Evolutionary conservation across 2,329 filamentous ascomycete species (phyloP), one percentile per base, ranked within the genome.

Genomic region (Aureobasidium zeae): DNA sequence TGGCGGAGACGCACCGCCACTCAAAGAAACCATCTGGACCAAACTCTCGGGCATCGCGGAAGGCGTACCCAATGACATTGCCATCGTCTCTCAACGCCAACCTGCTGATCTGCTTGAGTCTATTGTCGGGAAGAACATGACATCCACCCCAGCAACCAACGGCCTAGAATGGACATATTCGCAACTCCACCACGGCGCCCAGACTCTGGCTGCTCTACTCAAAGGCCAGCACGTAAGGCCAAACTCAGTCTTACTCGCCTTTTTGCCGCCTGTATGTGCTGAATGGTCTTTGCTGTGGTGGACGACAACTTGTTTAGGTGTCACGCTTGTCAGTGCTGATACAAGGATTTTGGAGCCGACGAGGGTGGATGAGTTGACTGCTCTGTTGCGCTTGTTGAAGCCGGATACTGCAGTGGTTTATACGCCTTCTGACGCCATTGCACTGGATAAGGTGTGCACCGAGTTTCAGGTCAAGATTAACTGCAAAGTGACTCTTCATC

Each of bases 251-350:
- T 19, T 41, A 2, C 28, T 41, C 4, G 28, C 25, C 10, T 31
- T 41, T 9, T 19, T 41, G 2, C 37, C 37, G 12, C 28, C 37
- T 16, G 10, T 41, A 7, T 41, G 37, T 19, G 37, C 28, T 5
- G 37, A 41, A 25, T 41, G 37, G 37, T 31, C 37, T 9, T n/a
- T 41, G 37, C 26, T 41, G 1, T 41, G 37, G 37, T 22, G 29
- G 37, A 17, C 28, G 3, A 28, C 37, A 5, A 41, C 30, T n/a
- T 24, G 10, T 4, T 11, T 31, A 2, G 20, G 28, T 9, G 9
- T 41, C 28, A 41, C 37, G 2, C 13, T 41, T 11, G 37, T 41
- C 10, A 41, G 26, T 3, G 28, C 31, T 4, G 37, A 41, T 20
- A 31, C 30, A 15, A 12, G 37, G 31, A 28, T 28, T 24, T 20